Evolutionary conservation across 495 filamentous ascomycete genomes (phyloP), one percentile per base, ranked within the genome.

Genomic region (Achaetomiella virescens): DNA sequence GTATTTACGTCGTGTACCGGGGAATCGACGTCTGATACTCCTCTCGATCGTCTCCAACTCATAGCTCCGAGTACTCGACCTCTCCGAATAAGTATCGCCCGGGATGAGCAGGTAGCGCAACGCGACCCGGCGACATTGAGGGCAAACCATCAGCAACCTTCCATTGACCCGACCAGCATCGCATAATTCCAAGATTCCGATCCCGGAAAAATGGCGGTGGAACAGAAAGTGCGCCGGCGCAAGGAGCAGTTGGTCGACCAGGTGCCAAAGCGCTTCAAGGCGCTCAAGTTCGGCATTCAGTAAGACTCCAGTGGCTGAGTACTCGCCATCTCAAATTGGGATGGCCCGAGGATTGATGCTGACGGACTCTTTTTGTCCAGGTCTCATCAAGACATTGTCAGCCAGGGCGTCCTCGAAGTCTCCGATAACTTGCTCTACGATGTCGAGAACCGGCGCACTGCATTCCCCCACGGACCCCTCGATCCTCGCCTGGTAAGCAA

Each of bases 241-340:
- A 97, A 97, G 77, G 83, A 87, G 75, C 90, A 96, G 78, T 85
- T 97, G 65, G 83, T 90, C 41, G 89, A 96, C 71, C 81, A 84
- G 59, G 73, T 87, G 8, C 91, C 91, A 6, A 95, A 95, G 79
- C 80, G 89, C 56, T 95, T 98, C 72, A 90, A 87, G 65, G 85
- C 91, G 66, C 77, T 98, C 63, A 88, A 93, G 65, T 98, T 98
- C 68, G 93, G 93, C 63, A 86, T 97, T 54, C 80, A 92, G 86
- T 90, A 74, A 65, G 87, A n/a, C n/a, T n/a, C n/a, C n/a, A n/a
- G n/a, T n/a, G n/a, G n/a, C n/a, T n/a, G n/a, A n/a, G n/a, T n/a
- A n/a, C n/a, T n/a, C 15, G 15, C 10, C n/a, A 29, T 24, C 40
- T 29, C 36, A 46, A 38, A 48, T 22, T 61, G 61, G 31, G 38